Percentiles rank a stretch among this genome's conserved stretches.
Conservation (phyloP, 78 protist genomes). For the Neovahlkampfia damariscottae region DNA sequence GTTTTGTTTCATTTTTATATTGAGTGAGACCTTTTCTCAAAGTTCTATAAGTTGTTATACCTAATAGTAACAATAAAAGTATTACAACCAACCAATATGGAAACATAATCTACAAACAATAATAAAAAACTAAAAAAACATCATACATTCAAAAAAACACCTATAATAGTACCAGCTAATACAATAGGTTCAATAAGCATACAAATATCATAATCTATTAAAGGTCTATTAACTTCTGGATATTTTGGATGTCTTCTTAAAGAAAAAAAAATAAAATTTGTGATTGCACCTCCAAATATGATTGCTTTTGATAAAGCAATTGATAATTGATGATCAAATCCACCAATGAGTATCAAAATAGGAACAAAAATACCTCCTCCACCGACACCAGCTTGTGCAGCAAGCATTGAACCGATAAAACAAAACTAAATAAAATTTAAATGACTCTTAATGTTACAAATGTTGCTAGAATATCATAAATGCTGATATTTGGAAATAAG, state of each 20-base stretch:
- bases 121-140: no score
- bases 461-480: no score
- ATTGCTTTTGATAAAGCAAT: constrained; percentile 22
- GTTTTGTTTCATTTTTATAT: no score
- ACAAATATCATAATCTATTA: constrained; percentile 27
- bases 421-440: constrained; percentile 14
- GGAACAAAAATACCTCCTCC: constrained; percentile 60
- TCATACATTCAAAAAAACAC: constrained; percentile 37
- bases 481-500: no score
- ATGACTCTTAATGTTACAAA: not conserved
- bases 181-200: constrained; percentile 26
- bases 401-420: no score
- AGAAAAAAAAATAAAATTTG: not conserved
- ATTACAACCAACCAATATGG: constrained; percentile 29
- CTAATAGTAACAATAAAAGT: constrained; percentile 5
- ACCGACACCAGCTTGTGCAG: constrained; percentile 46
- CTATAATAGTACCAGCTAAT: constrained; percentile 34
- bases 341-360: constrained; percentile 5
- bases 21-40: not conserved
- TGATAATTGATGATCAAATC: constrained; percentile 16
- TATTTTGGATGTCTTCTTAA: not conserved
- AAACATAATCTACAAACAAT: no score
- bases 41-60: constrained; percentile 13
- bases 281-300: constrained; percentile 28
- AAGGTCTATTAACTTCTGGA: constrained; percentile 8